These are phyloP conservation scores for Pseudogymnoascus sp. DNA, from an alignment of 2,329 filamentous ascomycete genomes.

Conservation along the genomic window DNA sequence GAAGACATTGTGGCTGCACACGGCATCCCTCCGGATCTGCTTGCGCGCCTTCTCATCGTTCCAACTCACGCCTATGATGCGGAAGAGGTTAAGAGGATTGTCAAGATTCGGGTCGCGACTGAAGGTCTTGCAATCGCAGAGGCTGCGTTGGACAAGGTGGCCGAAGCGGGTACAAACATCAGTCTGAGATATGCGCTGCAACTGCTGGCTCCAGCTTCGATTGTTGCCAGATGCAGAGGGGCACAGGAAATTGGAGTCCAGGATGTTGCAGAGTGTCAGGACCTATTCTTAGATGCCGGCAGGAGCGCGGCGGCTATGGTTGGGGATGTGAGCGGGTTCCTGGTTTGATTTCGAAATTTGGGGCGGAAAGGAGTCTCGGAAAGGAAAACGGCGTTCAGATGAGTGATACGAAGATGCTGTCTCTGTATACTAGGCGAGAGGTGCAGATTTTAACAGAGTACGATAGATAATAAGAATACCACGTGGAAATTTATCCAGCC, in stretches of 20 bases:
- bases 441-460: neutral
- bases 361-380: conserved; percentile 2
- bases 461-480: conserved; percentile 10
- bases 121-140: conserved; percentile 76
- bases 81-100: conserved; percentile 87
- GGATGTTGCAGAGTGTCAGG: conserved; percentile 75
- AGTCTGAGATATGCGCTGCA: conserved; percentile 91
- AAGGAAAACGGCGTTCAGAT: conserved; percentile 10
- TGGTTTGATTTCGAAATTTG: conserved; percentile 28
- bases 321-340: conserved; percentile 57
- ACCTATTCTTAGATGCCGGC: conserved; percentile 75
- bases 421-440: neutral
- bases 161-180: conserved; percentile 79
- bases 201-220: conserved; percentile 60
- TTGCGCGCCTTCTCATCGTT: conserved; percentile 90
- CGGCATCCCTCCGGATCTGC: conserved; percentile 87
- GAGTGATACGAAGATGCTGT: conserved; percentile 5
- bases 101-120: conserved; percentile 73
- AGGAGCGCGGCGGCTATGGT: conserved; percentile 66
- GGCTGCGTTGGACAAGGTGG: conserved; percentile 77
- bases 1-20: conserved; percentile 78
- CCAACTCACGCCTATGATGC: conserved; percentile 84
- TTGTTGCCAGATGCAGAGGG: conserved; percentile 79
- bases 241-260: conserved; percentile 68
- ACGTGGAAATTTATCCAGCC: neutral